Percentiles rank a stretch among this genome's conserved stretches.
Evolutionary conservation across 805 yeast genomes (phyloP).

Genomic region (Candida corydali): DNA sequence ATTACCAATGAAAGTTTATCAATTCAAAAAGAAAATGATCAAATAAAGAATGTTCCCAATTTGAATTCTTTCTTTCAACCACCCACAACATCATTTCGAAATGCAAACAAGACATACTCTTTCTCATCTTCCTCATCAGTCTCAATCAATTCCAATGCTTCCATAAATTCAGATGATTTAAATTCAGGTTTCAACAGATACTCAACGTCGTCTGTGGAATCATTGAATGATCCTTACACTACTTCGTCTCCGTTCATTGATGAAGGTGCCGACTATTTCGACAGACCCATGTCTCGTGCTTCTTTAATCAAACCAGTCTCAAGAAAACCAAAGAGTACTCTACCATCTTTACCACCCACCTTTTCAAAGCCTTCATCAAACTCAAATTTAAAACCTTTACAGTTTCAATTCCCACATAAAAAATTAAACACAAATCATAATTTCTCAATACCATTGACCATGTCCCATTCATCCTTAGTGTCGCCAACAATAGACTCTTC

Average conservation of each 20-base stretch:
- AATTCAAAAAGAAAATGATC: neutral
- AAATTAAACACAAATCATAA: neutral
- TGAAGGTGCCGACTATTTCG: slow-evolving; percentile 1
- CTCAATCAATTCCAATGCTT: slow-evolving; percentile 5
- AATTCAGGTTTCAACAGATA: neutral
- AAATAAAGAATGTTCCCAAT: slow-evolving; percentile 2
- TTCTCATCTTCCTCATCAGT: slow-evolving; percentile 26
- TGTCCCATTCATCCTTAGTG: slow-evolving; percentile 13
- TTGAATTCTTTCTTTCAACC: slow-evolving; percentile 19
- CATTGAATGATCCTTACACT: slow-evolving; percentile 23
- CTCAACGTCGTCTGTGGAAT: slow-evolving; percentile 25
- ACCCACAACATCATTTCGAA: slow-evolving; percentile 21
- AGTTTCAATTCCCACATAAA: slow-evolving; percentile 6
- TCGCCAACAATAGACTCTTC: slow-evolving; percentile 34
- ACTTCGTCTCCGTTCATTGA: slow-evolving; percentile 7
- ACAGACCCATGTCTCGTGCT: neutral
- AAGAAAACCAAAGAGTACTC: slow-evolving; percentile 1
- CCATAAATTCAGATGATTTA: slow-evolving; percentile 4
- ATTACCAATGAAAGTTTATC: too few relatives aligned
- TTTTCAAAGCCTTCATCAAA: neutral
- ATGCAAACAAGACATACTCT: slow-evolving; percentile 15
- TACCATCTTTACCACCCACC: slow-evolving; percentile 1
- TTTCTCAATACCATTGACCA: too few relatives aligned
- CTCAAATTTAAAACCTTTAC: neutral
- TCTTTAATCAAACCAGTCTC: slow-evolving; percentile 2